Evolutionary conservation across 1,284 basidiomycete genomes (phyloP).

Genomic region (Melampsora larici-populina): DNA sequence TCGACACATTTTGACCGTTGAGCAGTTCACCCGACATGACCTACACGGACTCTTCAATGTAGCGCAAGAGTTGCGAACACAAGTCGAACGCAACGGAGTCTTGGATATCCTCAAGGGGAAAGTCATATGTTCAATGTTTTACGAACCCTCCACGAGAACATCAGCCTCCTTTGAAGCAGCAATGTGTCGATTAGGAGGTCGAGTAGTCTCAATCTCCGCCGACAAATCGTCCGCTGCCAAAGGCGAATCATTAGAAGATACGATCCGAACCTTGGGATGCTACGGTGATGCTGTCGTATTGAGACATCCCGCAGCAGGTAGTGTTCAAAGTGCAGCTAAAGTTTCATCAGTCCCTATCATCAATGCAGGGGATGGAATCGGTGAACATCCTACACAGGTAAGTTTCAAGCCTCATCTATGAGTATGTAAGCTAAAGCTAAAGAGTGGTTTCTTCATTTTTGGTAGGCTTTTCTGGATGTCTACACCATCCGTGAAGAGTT

Average conservation of each 20-base stretch:
- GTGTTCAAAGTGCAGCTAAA: constrained; percentile 84
- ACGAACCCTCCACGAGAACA: constrained; percentile 95
- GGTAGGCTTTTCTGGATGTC: constrained; percentile 77
- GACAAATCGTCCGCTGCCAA: constrained; percentile 86
- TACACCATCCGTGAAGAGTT: constrained; percentile 98
- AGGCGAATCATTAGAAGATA: constrained; percentile 91
- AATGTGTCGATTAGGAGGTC: constrained; percentile 95
- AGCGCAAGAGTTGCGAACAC: constrained; percentile 92
- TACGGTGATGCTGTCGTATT: constrained; percentile 94
- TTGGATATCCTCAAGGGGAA: constrained; percentile 87
- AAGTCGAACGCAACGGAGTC: constrained; percentile 85
- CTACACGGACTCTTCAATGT: constrained; percentile 90
- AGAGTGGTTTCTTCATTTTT: constrained; percentile 3
- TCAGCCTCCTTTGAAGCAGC: constrained; percentile 97
- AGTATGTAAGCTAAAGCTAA: not conserved
- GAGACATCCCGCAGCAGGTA: constrained; percentile 89
- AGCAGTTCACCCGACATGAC: constrained; percentile 86
- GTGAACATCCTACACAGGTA: constrained; percentile 89
- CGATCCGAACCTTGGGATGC: constrained; percentile 88
- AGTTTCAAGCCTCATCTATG: not conserved
- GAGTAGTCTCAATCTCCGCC: constrained; percentile 79
- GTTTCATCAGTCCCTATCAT: constrained; percentile 91
- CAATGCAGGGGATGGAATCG: constrained; percentile 94
- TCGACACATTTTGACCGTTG: constrained; percentile 89
- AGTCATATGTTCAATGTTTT: constrained; percentile 93